phyloP scores from a whole-genome alignment of 2,329 filamentous ascomycete genomes.

The Colletotrichum tamarilloi region DNA sequence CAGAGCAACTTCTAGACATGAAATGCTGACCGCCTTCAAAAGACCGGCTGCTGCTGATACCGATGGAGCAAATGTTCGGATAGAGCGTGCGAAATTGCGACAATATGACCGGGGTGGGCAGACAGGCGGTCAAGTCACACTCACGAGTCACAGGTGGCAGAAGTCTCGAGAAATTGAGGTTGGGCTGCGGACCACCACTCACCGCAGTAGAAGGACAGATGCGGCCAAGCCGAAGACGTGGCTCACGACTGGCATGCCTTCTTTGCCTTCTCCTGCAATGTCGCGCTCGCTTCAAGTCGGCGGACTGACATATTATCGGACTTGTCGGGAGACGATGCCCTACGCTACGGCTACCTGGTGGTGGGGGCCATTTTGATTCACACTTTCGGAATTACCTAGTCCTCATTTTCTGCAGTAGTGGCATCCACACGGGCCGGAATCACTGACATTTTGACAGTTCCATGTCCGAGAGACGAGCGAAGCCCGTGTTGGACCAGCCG shows the following conservation, averaged over 20 bases:
- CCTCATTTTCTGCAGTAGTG: not conserved
- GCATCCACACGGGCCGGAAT: not conserved
- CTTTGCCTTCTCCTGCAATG: not conserved
- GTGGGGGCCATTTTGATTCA: not conserved
- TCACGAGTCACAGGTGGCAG: too few relatives aligned
- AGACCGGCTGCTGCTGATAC: too few relatives aligned
- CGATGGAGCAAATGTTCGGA: not conserved
- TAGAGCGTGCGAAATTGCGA: conserved; percentile 1
- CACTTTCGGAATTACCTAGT: not conserved
- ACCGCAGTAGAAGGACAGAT: conserved; percentile 18
- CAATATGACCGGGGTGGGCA: not conserved
- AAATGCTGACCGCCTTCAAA: not conserved
- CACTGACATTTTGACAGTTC: conserved; percentile 2
- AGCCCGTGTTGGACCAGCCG: not conserved
- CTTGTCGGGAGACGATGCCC: conserved; percentile 15
- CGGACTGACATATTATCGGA: conserved; percentile 14
- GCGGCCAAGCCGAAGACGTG: conserved; percentile 31
- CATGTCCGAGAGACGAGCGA: conserved; percentile 1
- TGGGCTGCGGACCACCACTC: conserved; percentile 17
- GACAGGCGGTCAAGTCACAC: conserved; percentile 20
- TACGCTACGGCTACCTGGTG: not conserved
- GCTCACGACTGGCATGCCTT: not conserved
- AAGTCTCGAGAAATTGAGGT: not conserved
- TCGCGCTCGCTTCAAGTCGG: conserved; percentile 1
- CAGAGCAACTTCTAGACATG: not conserved